Base-by-base conservation (phyloP, 129 eudicot species). In the Smallanthus sonchifolius region DNA sequence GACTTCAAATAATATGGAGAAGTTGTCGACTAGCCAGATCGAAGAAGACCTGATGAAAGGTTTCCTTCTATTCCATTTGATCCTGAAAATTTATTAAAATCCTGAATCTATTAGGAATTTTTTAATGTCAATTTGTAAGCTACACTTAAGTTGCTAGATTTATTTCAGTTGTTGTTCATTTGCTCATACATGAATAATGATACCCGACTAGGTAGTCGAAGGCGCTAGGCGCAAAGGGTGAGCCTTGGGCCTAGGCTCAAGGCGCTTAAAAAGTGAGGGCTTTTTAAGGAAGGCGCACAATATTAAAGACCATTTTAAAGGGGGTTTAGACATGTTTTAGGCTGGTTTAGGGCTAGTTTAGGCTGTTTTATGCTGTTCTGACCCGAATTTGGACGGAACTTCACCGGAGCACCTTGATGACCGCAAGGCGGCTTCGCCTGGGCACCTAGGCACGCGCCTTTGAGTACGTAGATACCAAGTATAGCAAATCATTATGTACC, bases 21-120 rank as follows among this genome's bases (percentile, higher is more conserved):
- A 37, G 28, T 67, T 84, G 74, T 78, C 88, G 55, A 48, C 75
- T n/a, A 65, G 77, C 80, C 77, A 78, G 73, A 80, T 84, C 3
- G 96, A 89, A 57, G 91, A 87, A 4, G 83, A 87, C 20, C 86
- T 89, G 36, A 74, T 76, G 10, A 89, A 69, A 87, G 97, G 96
- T 90, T 67, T 44, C 2, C 0, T 77, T 61, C 66, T 49, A 7
- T 67, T 32, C 45, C 55, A 16, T 39, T 65, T 65, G 16, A 16
- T 64, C 1, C 3, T 34, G 36, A 28, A 24, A 57, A 57, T 57
- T 24, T 8, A 10, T 57, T 19, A 28, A 2, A 57, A 61, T 13
- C 10, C 16, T 35, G 43, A 61, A 5, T 4, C 5, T 61, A 32
- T 61, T 10, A 30, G 39, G n/a, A 56, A 15, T 16, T 11, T 28